phyloP scores from a whole-genome alignment of 108 stramenopile genomes.

The Skeletonema potamos region DNA sequence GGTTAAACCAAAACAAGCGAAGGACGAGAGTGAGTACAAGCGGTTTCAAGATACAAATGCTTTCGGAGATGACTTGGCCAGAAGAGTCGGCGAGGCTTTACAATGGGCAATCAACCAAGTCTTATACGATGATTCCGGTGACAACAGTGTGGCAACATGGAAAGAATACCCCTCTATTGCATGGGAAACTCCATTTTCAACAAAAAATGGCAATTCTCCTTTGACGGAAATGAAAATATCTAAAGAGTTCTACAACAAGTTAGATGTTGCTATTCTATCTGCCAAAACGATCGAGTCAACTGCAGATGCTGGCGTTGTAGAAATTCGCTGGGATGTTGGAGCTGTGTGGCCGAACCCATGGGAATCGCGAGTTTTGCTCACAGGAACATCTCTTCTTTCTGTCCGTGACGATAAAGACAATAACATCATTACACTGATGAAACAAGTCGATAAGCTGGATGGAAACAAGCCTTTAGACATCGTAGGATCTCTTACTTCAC shows the following conservation, averaged over 20 bases:
- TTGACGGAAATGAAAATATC: constrained; percentile 57
- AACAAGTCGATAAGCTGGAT: constrained; percentile 66
- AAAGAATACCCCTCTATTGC: constrained; percentile 33
- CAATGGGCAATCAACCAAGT: constrained; percentile 64
- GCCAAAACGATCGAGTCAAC: constrained; percentile 40
- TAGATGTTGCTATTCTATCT: constrained; percentile 72
- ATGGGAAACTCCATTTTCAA: constrained; percentile 62
- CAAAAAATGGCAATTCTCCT: constrained; percentile 32
- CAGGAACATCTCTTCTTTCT: constrained; percentile 56
- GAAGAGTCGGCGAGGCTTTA: constrained; percentile 47
- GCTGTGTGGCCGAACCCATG: constrained; percentile 79
- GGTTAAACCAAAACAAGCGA: neutral
- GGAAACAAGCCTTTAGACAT: constrained; percentile 44
- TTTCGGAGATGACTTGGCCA: constrained; percentile 43
- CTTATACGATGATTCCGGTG: constrained; percentile 37
- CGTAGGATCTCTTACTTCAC: constrained; percentile 39
- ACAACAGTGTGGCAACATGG: constrained; percentile 3
- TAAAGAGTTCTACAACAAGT: constrained; percentile 57
- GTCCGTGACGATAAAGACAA: constrained; percentile 20
- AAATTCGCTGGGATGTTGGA: constrained; percentile 73
- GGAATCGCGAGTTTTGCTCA: constrained; percentile 68
- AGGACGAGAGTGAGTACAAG: constrained; percentile 31
- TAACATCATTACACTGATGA: constrained; percentile 32
- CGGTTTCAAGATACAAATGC: constrained; percentile 49
- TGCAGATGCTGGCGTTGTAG: constrained; percentile 12